Evolutionary conservation across 768 basidiomycete species (phyloP).

Genomic region (Rhodotorula paludigena): DNA sequence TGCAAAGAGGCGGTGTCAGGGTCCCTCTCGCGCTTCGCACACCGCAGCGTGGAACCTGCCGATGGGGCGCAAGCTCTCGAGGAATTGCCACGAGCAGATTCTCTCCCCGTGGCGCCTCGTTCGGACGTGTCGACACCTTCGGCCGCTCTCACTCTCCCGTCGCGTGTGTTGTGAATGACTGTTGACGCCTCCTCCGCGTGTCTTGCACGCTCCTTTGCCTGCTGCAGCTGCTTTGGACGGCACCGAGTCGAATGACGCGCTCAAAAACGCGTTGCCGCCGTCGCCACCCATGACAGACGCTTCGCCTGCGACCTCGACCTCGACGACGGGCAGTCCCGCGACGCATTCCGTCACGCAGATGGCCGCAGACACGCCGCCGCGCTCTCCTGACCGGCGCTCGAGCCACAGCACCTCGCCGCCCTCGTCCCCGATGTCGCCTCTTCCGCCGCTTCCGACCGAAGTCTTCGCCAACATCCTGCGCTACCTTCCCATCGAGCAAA

Average conservation of each 20-base stretch:
- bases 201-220: too few species aligned
- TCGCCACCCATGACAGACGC: constrained; percentile 29
- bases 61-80: too few species aligned
- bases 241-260: not conserved
- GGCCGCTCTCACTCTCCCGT: too few species aligned
- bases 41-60: too few species aligned
- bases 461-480: constrained; percentile 25
- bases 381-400: not conserved
- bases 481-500: not conserved
- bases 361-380: constrained; percentile 13
- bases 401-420: constrained; percentile 6
- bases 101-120: too few species aligned
- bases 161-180: too few species aligned
- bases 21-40: too few species aligned
- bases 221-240: not conserved
- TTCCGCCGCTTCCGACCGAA: constrained; percentile 26
- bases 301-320: not conserved
- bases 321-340: constrained; percentile 15
- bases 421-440: not conserved
- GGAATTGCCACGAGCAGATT: too few species aligned
- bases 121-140: too few species aligned
- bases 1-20: not conserved
- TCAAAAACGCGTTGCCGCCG: constrained; percentile 13
- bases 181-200: too few species aligned
- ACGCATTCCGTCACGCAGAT: not conserved